Percentiles rank a stretch among this genome's conserved stretches.
These are phyloP conservation scores for Begonia masoniana DNA, from an alignment of 306 rosid genomes.

Conservation along the genomic window DNA sequence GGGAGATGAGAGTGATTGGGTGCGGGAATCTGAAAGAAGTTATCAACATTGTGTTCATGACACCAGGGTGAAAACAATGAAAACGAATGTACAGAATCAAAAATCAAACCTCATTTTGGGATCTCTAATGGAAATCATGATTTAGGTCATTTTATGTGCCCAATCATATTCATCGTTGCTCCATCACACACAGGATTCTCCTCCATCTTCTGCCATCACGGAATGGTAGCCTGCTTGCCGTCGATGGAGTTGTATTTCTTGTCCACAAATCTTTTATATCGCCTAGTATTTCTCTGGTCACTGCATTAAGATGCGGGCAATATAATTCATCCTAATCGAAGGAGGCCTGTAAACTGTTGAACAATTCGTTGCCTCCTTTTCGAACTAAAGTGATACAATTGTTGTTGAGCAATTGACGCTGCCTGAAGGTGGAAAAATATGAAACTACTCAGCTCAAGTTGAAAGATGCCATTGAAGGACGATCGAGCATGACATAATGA, in stretches of 20 bases:
- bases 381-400: background rate
- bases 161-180: too few relatives aligned
- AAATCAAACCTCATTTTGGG: background rate
- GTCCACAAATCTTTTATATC: constrained; percentile 45
- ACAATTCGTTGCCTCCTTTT: background rate
- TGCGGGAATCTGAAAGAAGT: constrained; percentile 81
- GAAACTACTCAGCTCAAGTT: too few relatives aligned
- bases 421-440: too few relatives aligned
- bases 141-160: too few relatives aligned
- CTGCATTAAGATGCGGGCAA: constrained; percentile 47
- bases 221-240: too few relatives aligned
- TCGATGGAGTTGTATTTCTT: constrained; percentile 26
- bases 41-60: constrained; percentile 40
- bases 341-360: constrained; percentile 23
- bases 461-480: too few relatives aligned
- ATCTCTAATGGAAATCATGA: too few relatives aligned
- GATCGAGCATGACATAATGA: too few relatives aligned
- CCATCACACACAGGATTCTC: too few relatives aligned
- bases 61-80: background rate
- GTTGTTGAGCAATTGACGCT: too few relatives aligned
- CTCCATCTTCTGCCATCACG: too few relatives aligned
- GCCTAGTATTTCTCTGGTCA: constrained; percentile 46
- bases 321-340: constrained; percentile 40
- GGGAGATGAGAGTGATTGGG: constrained; percentile 29
- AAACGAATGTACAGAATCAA: background rate